Evolutionary conservation across 805 yeast species (phyloP), one percentile per base, ranked within the genome.

Genomic region (Cyberlindnera saturnus): DNA sequence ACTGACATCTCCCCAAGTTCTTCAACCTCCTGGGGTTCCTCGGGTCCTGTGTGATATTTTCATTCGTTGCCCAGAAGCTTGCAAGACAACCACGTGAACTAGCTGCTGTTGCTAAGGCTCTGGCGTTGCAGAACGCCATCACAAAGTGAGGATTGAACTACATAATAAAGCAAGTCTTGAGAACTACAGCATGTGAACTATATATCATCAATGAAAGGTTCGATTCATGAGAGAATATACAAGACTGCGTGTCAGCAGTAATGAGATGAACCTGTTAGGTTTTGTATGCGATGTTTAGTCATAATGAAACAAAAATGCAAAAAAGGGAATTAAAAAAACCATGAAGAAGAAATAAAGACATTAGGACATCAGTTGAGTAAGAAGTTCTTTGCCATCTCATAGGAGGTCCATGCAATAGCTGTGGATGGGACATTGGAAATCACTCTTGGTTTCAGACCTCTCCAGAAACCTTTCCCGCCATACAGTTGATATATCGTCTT

Each of bases 361-460:
- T 23, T 23, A 23, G 11, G 28, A 23, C 11, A 23, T 36, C 17
- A 47, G 33, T 48, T 48, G 36, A 56, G 31, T 32, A 69, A 48
- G 51, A 66, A 62, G 47, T 67, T 69, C 45, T 91, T 91, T 36
- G 96, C 97, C 91, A 90, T 86, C 63, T 91, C 99, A 64, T 91
- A 91, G 23, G 96, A 87, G 2, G 98, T 91, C 98, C 98, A 91
- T 51, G 95, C 82, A 48, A 91, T 89, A 17, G 98, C 98, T 8
- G 98, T 91, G 37, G 95, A 81, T 18, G 99, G 99, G 61, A 91
- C 89, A 63, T 89, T 89, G 52, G 93, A 85, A 29, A 91, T 81
- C 43, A 93, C 81, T 64, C 99, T 79, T 37, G 99, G 97, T 57
- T 82, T 80, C 57, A 88, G 71, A 16, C 99, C 99, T 53, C 95